These are phyloP conservation scores for Celoporthe dispersa DNA, from an alignment of 2,329 filamentous ascomycete species.

Conservation along the genomic window DNA sequence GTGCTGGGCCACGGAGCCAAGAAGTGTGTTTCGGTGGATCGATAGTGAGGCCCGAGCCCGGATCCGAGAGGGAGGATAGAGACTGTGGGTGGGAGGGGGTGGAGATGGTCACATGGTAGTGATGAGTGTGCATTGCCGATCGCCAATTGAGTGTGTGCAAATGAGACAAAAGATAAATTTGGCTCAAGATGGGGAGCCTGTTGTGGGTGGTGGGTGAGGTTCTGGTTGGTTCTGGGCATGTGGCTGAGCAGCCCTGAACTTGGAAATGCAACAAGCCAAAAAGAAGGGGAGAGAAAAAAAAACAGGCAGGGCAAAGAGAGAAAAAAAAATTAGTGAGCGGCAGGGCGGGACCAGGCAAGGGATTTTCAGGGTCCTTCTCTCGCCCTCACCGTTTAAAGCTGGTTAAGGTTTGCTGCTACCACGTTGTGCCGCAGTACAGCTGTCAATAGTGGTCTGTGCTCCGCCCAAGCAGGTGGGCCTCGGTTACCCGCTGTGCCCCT, in stretches of 20 bases:
- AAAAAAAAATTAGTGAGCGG: neutral
- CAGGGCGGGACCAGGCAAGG: neutral
- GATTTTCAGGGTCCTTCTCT: conserved; percentile 6
- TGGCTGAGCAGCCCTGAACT: conserved; percentile 11
- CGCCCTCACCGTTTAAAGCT: neutral
- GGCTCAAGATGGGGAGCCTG: neutral
- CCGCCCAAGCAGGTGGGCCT: neutral
- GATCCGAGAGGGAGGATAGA: neutral
- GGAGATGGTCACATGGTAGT: neutral
- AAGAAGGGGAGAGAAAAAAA: too few relatives aligned
- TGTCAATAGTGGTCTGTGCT: conserved; percentile 1
- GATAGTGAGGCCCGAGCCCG: neutral
- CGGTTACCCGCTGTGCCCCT: neutral
- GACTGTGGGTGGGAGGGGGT: neutral
- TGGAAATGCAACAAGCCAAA: neutral
- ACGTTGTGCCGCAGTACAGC: neutral
- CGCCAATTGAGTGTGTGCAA: neutral
- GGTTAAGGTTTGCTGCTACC: neutral
- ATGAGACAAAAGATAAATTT: neutral
- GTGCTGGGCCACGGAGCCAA: neutral
- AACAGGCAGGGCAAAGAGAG: neutral
- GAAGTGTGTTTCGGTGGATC: neutral
- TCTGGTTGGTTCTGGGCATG: neutral
- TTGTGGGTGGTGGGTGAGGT: neutral
- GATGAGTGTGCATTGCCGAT: neutral